A percentile compares a stretch with the other conserved stretches of the same genome.
phyloP scores from a whole-genome alignment of 805 yeast genomes.

The Lachancea sp. region DNA sequence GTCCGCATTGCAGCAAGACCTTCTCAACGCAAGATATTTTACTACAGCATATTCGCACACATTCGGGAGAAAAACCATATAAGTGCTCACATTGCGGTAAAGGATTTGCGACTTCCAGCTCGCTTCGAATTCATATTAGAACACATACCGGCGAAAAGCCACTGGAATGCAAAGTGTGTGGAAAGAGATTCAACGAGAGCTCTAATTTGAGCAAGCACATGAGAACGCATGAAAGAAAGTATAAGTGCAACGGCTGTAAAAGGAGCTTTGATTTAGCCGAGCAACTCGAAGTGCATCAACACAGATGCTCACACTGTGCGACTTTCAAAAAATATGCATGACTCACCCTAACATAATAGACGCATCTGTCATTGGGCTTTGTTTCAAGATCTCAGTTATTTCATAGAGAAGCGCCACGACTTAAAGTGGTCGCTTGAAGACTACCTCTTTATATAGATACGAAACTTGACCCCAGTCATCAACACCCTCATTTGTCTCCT shows the following conservation, averaged over 20 bases:
- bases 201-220: conserved; percentile 85
- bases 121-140: conserved; percentile 75
- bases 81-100: conserved; percentile 68
- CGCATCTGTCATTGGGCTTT: neutral
- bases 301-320: conserved; percentile 10
- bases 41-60: conserved; percentile 74
- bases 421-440: neutral
- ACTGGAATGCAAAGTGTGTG: conserved; percentile 73
- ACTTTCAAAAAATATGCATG: neutral
- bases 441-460: conserved; percentile 39
- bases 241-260: conserved; percentile 47
- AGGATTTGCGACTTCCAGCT: conserved; percentile 72
- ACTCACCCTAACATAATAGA: neutral
- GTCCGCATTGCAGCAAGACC: conserved; percentile 58
- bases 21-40: conserved; percentile 77
- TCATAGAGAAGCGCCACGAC: neutral
- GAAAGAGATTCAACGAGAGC: conserved; percentile 79
- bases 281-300: conserved; percentile 37
- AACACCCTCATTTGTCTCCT: conserved; percentile 51
- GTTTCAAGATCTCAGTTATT: neutral
- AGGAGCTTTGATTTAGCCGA: conserved; percentile 43
- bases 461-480: conserved; percentile 81
- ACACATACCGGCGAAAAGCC: conserved; percentile 92
- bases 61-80: conserved; percentile 87
- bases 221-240: conserved; percentile 60